Conservation (phyloP, 768 basidiomycete species). For the Amyloporia xantha region DNA sequence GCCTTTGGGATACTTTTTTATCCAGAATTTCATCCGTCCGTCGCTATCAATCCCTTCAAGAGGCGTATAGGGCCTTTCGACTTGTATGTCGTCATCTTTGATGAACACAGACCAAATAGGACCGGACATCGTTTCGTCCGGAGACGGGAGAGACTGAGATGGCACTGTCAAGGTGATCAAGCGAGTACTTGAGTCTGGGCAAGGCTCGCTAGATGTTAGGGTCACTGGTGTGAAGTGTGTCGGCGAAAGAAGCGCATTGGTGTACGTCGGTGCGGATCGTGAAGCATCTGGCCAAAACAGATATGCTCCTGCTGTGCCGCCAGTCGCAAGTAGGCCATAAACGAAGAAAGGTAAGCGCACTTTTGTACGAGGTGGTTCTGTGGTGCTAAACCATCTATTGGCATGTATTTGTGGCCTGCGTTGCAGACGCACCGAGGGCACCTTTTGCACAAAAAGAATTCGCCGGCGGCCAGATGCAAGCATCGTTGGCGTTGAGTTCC, state of each 20-base stretch:
- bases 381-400: no score
- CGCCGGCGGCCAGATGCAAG: slow-evolving; percentile 4
- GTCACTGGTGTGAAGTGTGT: slow-evolving; percentile 49
- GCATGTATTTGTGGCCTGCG: no score
- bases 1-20: slow-evolving; percentile 71
- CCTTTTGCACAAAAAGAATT: no score
- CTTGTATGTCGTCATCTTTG: slow-evolving; percentile 86
- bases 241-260: slow-evolving; percentile 22
- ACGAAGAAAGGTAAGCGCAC: slow-evolving; percentile 9
- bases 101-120: slow-evolving; percentile 74
- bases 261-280: slow-evolving; percentile 36
- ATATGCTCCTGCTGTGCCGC: slow-evolving; percentile 39
- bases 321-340: slow-evolving; percentile 32
- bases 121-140: slow-evolving; percentile 8
- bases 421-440: no score
- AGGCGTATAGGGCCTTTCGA: slow-evolving; percentile 82
- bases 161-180: slow-evolving; percentile 58
- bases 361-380: neutral
- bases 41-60: slow-evolving; percentile 60
- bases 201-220: slow-evolving; percentile 44
- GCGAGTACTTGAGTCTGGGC: slow-evolving; percentile 49
- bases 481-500: slow-evolving; percentile 11
- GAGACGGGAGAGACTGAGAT: slow-evolving; percentile 22
- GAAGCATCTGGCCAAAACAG: slow-evolving; percentile 46
- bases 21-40: slow-evolving; percentile 71